Conservation (phyloP, 352 stramenopile genomes). For the Phytophthora fragariaefolia region DNA sequence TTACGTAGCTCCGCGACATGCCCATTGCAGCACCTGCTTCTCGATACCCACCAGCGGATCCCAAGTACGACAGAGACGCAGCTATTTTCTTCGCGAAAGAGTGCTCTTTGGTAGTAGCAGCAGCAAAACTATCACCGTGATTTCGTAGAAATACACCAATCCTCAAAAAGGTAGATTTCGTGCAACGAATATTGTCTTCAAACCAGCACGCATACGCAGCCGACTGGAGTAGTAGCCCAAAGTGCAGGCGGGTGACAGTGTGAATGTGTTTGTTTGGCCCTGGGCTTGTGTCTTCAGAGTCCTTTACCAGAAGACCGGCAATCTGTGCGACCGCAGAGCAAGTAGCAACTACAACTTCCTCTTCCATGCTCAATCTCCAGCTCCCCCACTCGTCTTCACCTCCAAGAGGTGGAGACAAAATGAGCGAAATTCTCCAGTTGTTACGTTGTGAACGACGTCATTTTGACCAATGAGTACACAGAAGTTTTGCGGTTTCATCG, state of each 20-base stretch:
- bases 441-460: too few species aligned
- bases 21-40: slow-evolving; percentile 13
- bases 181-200: slow-evolving; percentile 6
- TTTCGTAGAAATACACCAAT: slow-evolving; percentile 1
- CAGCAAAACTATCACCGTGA: not conserved
- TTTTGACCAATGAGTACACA: too few species aligned
- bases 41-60: not conserved
- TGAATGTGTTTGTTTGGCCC: slow-evolving; percentile 8
- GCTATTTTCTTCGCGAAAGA: slow-evolving; percentile 18
- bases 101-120: not conserved
- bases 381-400: too few species aligned
- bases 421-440: too few species aligned
- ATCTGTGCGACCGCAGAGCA: too few species aligned
- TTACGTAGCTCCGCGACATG: slow-evolving; percentile 18
- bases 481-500: too few species aligned
- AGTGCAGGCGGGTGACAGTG: slow-evolving; percentile 7
- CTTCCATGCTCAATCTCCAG: too few species aligned
- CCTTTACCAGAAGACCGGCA: too few species aligned
- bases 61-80: slow-evolving; percentile 7
- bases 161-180: not conserved
- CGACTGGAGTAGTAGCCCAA: slow-evolving; percentile 2
- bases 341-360: too few species aligned
- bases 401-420: too few species aligned
- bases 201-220: slow-evolving; percentile 7
- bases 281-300: too few species aligned